Percentiles rank a stretch among this genome's conserved stretches.
Conservation (phyloP, 768 basidiomycete genomes). For the Amanita thiersii region DNA sequence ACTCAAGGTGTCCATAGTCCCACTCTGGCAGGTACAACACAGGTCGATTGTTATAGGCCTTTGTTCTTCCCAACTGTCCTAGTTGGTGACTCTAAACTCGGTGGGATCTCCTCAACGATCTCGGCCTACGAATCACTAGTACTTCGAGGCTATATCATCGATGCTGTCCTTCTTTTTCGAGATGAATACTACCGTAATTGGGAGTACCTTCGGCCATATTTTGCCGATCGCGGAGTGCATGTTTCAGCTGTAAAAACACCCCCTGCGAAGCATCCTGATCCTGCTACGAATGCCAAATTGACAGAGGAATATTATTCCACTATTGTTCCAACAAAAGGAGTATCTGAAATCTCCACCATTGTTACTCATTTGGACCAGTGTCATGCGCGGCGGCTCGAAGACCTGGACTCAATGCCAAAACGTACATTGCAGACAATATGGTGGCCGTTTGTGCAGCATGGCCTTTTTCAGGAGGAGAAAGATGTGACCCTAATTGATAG, state of each 20-base stretch:
- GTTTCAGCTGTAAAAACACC: conserved; percentile 50
- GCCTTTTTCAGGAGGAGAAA: conserved; percentile 50
- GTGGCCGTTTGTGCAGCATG: conserved; percentile 99
- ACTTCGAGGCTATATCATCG: conserved; percentile 85
- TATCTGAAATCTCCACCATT: conserved; percentile 34
- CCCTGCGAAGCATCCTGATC: conserved; percentile 38
- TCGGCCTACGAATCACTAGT: conserved; percentile 87
- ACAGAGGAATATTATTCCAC: conserved; percentile 71
- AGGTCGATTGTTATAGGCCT: conserved; percentile 79
- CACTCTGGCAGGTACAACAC: conserved; percentile 71
- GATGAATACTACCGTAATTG: conserved; percentile 85
- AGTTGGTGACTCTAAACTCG: conserved; percentile 81
- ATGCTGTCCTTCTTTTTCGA: conserved; percentile 75
- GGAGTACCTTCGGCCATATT: conserved; percentile 76
- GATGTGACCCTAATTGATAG: conserved; percentile 91
- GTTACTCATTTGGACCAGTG: conserved; percentile 52
- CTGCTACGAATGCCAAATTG: conserved; percentile 33
- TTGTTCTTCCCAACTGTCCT: conserved; percentile 84
- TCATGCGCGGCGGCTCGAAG: conserved; percentile 59
- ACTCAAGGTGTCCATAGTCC: conserved; percentile 85
- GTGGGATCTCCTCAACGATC: conserved; percentile 89
- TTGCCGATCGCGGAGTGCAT: conserved; percentile 59
- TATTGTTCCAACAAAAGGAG: conserved; percentile 27
- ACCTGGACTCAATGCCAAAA: conserved; percentile 70
- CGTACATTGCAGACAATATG: conserved; percentile 76